phyloP scores from a whole-genome alignment of 2,329 filamentous ascomycete genomes.

The Tothia fuscella region DNA sequence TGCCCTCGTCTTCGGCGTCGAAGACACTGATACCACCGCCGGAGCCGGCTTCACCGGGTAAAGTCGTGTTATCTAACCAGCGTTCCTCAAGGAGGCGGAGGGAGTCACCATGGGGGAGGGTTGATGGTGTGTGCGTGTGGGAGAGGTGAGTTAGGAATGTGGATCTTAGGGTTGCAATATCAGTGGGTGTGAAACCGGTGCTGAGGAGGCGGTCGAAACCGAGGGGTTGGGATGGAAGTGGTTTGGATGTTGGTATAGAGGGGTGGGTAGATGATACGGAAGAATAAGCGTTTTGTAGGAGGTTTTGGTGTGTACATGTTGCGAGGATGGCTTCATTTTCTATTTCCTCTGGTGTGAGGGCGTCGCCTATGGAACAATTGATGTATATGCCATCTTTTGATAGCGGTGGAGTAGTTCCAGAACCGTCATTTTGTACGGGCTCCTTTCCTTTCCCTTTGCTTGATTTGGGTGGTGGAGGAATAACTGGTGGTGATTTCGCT shows the following conservation, averaged over 20 bases:
- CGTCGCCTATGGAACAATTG: slow-evolving; percentile 82
- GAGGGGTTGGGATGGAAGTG: slow-evolving; percentile 43
- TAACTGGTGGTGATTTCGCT: slow-evolving; percentile 22
- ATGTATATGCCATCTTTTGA: slow-evolving; percentile 57
- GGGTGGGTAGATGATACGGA: not conserved
- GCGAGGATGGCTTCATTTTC: slow-evolving; percentile 46
- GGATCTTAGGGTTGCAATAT: slow-evolving; percentile 72
- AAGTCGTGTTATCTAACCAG: slow-evolving; percentile 65
- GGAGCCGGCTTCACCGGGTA: slow-evolving; percentile 25
- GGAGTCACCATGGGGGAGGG: slow-evolving; percentile 68
- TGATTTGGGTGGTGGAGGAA: slow-evolving; percentile 40
- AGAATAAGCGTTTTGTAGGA: slow-evolving; percentile 15
- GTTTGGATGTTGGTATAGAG: slow-evolving; percentile 27
- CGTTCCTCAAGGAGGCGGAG: slow-evolving; percentile 72
- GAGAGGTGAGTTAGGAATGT: slow-evolving; percentile 83
- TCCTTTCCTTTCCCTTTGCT: slow-evolving; percentile 44
- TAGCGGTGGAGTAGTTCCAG: not conserved
- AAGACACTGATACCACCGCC: slow-evolving; percentile 25
- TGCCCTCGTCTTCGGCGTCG: slow-evolving; percentile 37
- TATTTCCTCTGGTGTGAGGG: slow-evolving; percentile 57
- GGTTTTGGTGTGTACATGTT: slow-evolving; percentile 26
- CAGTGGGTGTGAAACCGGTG: slow-evolving; percentile 69
- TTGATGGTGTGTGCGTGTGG: slow-evolving; percentile 72
- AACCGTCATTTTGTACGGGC: not conserved
- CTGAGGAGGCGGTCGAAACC: slow-evolving; percentile 81